Evolutionary conservation across 176 grass and related monocot genomes (phyloP).

Genomic region (Typha latifolia): DNA sequence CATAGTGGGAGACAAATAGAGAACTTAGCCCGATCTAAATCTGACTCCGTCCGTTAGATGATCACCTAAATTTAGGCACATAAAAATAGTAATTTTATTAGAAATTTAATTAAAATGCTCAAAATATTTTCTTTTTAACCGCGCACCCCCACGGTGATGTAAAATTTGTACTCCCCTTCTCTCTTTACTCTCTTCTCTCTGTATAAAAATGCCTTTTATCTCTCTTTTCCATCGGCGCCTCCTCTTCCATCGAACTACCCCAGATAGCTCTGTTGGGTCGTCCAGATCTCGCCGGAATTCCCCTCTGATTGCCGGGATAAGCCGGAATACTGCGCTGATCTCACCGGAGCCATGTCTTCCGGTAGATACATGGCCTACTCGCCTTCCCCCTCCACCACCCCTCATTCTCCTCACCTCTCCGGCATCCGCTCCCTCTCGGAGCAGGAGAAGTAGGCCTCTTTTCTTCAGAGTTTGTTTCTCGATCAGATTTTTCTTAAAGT

Average conservation of each 20-base stretch:
- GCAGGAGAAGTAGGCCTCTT: slow-evolving; percentile 20
- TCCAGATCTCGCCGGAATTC: slow-evolving; percentile 1
- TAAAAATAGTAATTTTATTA: too few relatives aligned
- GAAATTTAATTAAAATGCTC: too few relatives aligned
- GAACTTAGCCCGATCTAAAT: too few relatives aligned
- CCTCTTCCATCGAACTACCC: background rate
- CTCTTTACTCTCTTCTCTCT: too few relatives aligned
- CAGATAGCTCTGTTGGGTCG: background rate
- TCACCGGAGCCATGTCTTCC: slow-evolving; percentile 26
- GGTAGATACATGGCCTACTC: slow-evolving; percentile 41
- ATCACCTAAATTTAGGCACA: too few relatives aligned
- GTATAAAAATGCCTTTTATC: background rate
- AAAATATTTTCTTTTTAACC: too few relatives aligned
- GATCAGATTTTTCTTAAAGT: background rate
- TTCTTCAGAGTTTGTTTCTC: background rate
- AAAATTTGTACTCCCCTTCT: too few relatives aligned
- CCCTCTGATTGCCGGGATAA: background rate
- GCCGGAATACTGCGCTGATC: slow-evolving; percentile 22
- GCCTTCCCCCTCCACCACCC: slow-evolving; percentile 30
- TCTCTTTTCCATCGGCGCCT: background rate
- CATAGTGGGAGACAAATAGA: too few relatives aligned
- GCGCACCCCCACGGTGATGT: too few relatives aligned
- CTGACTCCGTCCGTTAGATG: too few relatives aligned
- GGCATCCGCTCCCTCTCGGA: slow-evolving; percentile 26
- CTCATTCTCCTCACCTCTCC: slow-evolving; percentile 26